phyloP scores from a whole-genome alignment of 2,329 filamentous ascomycete species.

The Ascochyta clinopodiicola region DNA sequence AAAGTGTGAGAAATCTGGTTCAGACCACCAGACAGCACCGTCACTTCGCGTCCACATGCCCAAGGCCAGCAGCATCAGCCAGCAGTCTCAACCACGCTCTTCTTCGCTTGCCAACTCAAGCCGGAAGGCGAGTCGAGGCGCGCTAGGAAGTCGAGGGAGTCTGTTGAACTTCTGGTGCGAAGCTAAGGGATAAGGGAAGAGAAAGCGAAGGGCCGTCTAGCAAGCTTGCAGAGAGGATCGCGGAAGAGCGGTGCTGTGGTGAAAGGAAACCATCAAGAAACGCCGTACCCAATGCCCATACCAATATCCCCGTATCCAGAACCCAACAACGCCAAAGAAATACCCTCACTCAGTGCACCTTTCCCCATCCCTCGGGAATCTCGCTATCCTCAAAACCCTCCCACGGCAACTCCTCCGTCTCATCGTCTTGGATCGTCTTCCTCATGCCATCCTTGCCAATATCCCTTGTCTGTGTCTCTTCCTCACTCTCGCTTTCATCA shows the following conservation, averaged over 20 bases:
- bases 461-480: slow-evolving; percentile 34
- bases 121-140: slow-evolving; percentile 11
- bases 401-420: slow-evolving; percentile 49
- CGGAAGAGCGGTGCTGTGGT: not conserved
- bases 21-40: no score
- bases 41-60: no score
- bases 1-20: no score
- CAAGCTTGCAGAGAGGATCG: not conserved
- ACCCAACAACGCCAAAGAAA: slow-evolving; percentile 5
- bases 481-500: slow-evolving; percentile 34
- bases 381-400: slow-evolving; percentile 45
- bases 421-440: slow-evolving; percentile 22
- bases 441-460: slow-evolving; percentile 16
- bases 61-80: not conserved
- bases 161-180: not conserved
- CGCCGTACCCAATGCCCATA: slow-evolving; percentile 3
- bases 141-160: not conserved
- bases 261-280: not conserved
- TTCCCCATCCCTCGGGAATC: slow-evolving; percentile 15
- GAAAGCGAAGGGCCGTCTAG: not conserved
- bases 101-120: slow-evolving; percentile 7
- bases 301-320: not conserved
- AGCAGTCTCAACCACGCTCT: slow-evolving; percentile 1
- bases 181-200: not conserved
- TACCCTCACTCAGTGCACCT: not conserved